Evolutionary conservation across 1,284 basidiomycete species (phyloP).

Genomic region (Ganoderma resinaceum): DNA sequence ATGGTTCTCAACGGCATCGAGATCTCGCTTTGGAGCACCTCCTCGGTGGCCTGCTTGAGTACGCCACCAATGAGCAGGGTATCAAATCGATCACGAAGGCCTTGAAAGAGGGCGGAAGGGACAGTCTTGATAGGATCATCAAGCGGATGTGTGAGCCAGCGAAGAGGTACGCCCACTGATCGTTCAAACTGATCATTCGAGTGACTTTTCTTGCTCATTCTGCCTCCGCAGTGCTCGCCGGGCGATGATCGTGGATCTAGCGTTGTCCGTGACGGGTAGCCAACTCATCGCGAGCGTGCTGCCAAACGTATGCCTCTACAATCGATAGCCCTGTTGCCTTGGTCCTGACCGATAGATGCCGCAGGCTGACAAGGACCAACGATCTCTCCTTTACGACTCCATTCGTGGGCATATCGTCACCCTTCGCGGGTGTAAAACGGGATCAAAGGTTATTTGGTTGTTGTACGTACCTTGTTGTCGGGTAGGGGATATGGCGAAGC

Average conservation of each 20-base stretch:
- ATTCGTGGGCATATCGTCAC: constrained; percentile 87
- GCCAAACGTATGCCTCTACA: constrained; percentile 59
- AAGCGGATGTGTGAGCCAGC: constrained; percentile 84
- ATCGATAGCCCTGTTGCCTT: neutral
- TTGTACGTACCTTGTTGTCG: constrained; percentile 60
- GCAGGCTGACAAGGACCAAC: constrained; percentile 83
- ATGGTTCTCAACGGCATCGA: constrained; percentile 76
- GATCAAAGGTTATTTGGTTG: constrained; percentile 87
- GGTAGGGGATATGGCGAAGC: neutral
- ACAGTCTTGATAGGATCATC: constrained; percentile 73
- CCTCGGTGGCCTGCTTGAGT: constrained; percentile 73
- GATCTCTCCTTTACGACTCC: constrained; percentile 78
- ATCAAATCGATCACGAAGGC: constrained; percentile 85
- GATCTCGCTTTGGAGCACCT: constrained; percentile 77
- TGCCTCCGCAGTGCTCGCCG: constrained; percentile 62
- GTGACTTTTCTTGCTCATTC: constrained; percentile 2
- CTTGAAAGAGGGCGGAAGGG: constrained; percentile 80
- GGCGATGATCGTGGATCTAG: constrained; percentile 83
- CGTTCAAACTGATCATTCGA: neutral
- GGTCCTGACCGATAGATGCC: neutral
- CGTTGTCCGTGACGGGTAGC: constrained; percentile 81
- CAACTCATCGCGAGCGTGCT: constrained; percentile 82
- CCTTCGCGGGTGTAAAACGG: constrained; percentile 83
- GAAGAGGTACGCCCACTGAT: constrained; percentile 58
- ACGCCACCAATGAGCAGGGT: constrained; percentile 81